phyloP scores from a whole-genome alignment of 352 stramenopile species.

The Globisporangium iwayamae region DNA sequence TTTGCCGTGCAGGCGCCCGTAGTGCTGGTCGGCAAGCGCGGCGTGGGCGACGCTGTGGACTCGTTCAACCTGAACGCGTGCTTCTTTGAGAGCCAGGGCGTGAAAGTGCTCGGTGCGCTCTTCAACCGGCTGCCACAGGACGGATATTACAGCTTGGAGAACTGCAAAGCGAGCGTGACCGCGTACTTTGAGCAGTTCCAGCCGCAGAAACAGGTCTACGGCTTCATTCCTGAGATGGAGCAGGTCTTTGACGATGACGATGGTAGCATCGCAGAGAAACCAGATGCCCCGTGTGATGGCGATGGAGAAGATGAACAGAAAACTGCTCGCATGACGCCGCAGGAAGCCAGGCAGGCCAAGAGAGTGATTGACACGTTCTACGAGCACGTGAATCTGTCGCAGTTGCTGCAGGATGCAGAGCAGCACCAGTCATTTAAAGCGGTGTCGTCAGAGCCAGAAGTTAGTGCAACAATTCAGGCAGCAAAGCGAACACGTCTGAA shows the following conservation, averaged over 20 bases:
- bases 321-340: slow-evolving; percentile 18
- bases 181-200: slow-evolving; percentile 90
- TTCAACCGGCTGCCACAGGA: slow-evolving; percentile 94
- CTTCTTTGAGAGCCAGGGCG: slow-evolving; percentile 90
- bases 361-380: slow-evolving; percentile 42
- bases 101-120: slow-evolving; percentile 94
- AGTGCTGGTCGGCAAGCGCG: slow-evolving; percentile 93
- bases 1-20: slow-evolving; percentile 71
- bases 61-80: slow-evolving; percentile 96
- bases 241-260: slow-evolving; percentile 17
- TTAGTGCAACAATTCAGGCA: neutral
- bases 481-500: neutral
- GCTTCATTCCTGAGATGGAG: slow-evolving; percentile 77
- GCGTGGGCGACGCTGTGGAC: slow-evolving; percentile 97
- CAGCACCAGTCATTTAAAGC: slow-evolving; percentile 14
- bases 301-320: neutral
- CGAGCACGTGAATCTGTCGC: slow-evolving; percentile 30
- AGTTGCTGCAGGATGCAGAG: slow-evolving; percentile 30
- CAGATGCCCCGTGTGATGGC: neutral
- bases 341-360: slow-evolving; percentile 18
- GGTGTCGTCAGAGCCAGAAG: neutral
- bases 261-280: neutral
- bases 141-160: slow-evolving; percentile 94
- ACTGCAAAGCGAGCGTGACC: slow-evolving; percentile 86
- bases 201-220: slow-evolving; percentile 65